Evolutionary conservation across 2,329 filamentous ascomycete genomes (phyloP), one percentile per base, ranked within the genome.

Genomic region (Biscogniauxia sp.): DNA sequence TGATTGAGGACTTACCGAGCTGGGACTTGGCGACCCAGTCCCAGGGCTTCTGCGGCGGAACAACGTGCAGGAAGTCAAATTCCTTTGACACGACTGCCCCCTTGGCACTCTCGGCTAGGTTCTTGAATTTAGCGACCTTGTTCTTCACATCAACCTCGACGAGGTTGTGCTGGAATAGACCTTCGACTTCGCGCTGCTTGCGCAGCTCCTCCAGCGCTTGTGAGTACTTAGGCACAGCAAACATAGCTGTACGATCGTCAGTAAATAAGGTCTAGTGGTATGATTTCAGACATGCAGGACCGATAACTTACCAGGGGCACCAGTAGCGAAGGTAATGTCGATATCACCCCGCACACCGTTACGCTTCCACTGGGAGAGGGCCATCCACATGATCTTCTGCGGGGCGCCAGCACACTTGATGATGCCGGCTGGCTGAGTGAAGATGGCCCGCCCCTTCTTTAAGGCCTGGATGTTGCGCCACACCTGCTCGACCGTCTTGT

Each of bases 331-430:
- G 11, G 68, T 67, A 0, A 73, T 69, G 23, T 72, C 62, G 49
- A 77, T 72, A 20, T 72, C 62, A 51, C 69, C 64, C 25, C 73
- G 65, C 8, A 75, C 69, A 9, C 72, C 74, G 19, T 74, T 70
- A 17, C 70, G 68, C 59, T 74, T 66, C 75, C 75, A 77, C 60
- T 76, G 72, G 8, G 73, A 75, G 23, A 76, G 67, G 3, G 74
- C 75, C 73, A 77, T 75, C 75, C 75, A 77, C 66, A 77, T 68
- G 60, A 77, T 71, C 69, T 77, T 77, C 61, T 77, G 75, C 3
- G 75, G 75, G 1, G 74, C 75, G 15, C 75, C 75, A 11, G 75
- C 75, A 28, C 75, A 77, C 67, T 77, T 77, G 66, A 77, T 75
- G 58, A 75, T 57, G 11, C 75, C 75, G 1, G 73, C 72, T 15